Base-by-base conservation (phyloP, 768 basidiomycete species). In the Chalciporus sphaerocephalus region DNA sequence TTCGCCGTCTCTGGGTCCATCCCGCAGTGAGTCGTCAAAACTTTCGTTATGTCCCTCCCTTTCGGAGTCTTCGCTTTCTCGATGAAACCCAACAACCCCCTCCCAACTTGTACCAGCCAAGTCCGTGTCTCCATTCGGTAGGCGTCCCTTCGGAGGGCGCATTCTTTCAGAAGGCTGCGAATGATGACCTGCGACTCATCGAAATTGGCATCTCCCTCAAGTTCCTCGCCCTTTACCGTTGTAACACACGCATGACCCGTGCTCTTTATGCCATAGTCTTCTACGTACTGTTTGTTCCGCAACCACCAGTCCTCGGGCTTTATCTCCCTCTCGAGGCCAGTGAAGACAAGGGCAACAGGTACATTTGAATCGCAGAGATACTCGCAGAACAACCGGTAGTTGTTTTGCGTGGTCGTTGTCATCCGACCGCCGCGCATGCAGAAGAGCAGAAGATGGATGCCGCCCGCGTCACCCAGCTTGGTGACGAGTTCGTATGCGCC, bases 361-460 rank as follows among this genome's bases (percentile, higher is more conserved):
- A 75, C 73, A 21, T 53, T 44, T 25, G 53, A 48, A 18, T 42
- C 47, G 45, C 74, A 75, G 23, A 75, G 67, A 20, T 67, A 61
- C 16, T 74, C 65, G 25, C 57, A 52, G 52, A 74, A 72, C 16
- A 74, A 48, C 22, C 54, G 47, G 50, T 71, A 75, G 45, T 73
- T 75, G 51, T 63, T 61, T 40, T 64, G 60, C 34, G 61, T 55
- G 0, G 65, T 57, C 13, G 66, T 59, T 24, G 61, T 68, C 55
- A 74, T 64, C 43, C 68, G 56, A 3, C 70, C 66, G 1, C 63
- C 69, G 5, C 68, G 66, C 61, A 74, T 64, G 51, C 68, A 67
- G 42, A 67, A 75, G 2, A 75, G 45, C 5, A 75, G 62, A 12
- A 76, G 70, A 44, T 62, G 68, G 25, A 76, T 57, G 23, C 75